Conservation (phyloP, 2,329 filamentous ascomycete species). For the Aspergillus puulaauensis region DNA sequence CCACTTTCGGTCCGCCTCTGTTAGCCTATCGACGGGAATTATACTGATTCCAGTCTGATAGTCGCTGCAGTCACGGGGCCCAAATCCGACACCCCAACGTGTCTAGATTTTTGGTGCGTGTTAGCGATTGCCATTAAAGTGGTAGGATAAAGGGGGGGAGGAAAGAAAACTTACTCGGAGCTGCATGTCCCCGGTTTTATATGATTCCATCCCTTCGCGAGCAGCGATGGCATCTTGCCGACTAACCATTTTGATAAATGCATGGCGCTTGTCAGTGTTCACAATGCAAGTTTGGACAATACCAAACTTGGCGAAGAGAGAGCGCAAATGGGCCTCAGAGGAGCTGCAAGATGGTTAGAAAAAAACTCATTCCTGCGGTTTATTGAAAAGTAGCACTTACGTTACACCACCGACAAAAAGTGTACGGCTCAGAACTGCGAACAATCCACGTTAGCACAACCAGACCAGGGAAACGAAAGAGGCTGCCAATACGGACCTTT, state of each 20-base stretch:
- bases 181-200: conserved; percentile 69
- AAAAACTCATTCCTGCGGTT: not conserved
- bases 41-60: conserved; percentile 89
- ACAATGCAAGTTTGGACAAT: conserved; percentile 96
- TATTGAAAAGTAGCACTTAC: conserved; percentile 52
- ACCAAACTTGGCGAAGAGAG: conserved; percentile 78
- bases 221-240: conserved; percentile 80
- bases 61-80: conserved; percentile 94
- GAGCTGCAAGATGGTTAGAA: conserved; percentile 51
- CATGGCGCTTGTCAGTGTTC: conserved; percentile 96
- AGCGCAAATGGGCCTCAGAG: conserved; percentile 77
- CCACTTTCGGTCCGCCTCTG: conserved; percentile 96
- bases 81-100: conserved; percentile 96
- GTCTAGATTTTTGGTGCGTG: conserved; percentile 57
- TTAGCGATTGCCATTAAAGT: conserved; percentile 22
- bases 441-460: conserved; percentile 15
- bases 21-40: conserved; percentile 88
- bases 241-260: conserved; percentile 97
- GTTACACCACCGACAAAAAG: conserved; percentile 95
- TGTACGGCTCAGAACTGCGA: conserved; percentile 79
- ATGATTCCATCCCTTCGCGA: conserved; percentile 83
- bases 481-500: conserved; percentile 53
- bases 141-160: not conserved
- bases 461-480: not conserved
- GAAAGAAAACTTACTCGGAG: conserved; percentile 59